These are phyloP conservation scores for Leonotis leonurus DNA, from an alignment of 257 asterid genomes.

Conservation along the genomic window DNA sequence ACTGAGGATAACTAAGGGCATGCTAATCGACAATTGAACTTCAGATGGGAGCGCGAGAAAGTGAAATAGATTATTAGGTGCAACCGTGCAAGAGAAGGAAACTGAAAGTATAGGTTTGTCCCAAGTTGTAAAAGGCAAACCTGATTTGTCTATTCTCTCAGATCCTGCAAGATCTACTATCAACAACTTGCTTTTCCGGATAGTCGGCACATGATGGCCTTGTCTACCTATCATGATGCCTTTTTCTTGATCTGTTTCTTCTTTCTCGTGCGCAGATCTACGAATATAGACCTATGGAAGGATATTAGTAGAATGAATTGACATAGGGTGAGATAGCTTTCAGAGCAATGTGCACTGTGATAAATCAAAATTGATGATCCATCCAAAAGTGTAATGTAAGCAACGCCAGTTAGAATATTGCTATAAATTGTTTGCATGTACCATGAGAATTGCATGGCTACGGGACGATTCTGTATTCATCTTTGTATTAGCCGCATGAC, in stretches of 20 bases:
- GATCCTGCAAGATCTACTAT: conserved; percentile 98
- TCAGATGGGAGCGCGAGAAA: no score
- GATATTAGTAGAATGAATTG: conserved; percentile 1
- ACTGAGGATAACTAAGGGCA: background rate
- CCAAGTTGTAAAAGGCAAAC: conserved; percentile 29
- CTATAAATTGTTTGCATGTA: conserved; percentile 17
- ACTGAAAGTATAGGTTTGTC: background rate
- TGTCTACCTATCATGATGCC: conserved; percentile 30
- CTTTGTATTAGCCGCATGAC: conserved; percentile 90
- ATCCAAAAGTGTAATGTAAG: background rate
- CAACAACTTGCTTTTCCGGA: conserved; percentile 81
- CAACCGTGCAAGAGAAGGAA: conserved; percentile 7
- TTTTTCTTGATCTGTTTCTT: conserved; percentile 37
- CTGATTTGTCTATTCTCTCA: conserved; percentile 80
- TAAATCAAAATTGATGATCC: background rate
- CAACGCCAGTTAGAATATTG: background rate
- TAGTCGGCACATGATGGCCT: conserved; percentile 38
- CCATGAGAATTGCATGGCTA: conserved; percentile 93
- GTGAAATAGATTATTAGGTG: no score
- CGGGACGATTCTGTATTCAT: conserved; percentile 88
- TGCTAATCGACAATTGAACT: no score
- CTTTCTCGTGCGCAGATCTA: conserved; percentile 43
- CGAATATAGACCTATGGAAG: conserved; percentile 54
- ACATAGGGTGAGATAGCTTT: background rate
- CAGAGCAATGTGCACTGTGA: background rate